Evolutionary conservation across 1,284 basidiomycete genomes (phyloP).

Genomic region (Anthracocystis panici-leucophaei): DNA sequence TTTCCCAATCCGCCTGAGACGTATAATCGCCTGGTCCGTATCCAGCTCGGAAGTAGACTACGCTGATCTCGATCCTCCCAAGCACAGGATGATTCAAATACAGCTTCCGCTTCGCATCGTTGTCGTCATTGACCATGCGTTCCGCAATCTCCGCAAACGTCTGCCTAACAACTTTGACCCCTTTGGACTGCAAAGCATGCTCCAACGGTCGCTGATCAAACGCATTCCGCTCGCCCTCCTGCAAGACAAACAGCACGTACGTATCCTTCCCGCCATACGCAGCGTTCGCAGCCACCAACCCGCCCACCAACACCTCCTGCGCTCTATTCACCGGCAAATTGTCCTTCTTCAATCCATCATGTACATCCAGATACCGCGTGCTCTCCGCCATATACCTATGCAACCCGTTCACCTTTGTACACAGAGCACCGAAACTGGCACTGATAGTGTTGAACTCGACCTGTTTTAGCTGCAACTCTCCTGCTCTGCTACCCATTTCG

Average conservation of each 20-base stretch:
- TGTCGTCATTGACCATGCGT: conserved; percentile 8
- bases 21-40: conserved; percentile 89
- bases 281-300: conserved; percentile 82
- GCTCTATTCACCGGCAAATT: conserved; percentile 84
- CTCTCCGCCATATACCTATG: conserved; percentile 73
- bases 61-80: conserved; percentile 77
- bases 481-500: conserved; percentile 37
- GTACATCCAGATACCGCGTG: conserved; percentile 69
- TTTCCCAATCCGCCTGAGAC: conserved; percentile 76
- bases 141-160: conserved; percentile 53
- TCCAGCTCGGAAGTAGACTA: conserved; percentile 87
- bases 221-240: conserved; percentile 90
- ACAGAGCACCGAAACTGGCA: conserved; percentile 86
- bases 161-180: conserved; percentile 50
- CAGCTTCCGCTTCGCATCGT: conserved; percentile 9
- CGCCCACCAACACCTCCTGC: conserved; percentile 78
- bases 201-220: conserved; percentile 94
- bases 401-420: conserved; percentile 79
- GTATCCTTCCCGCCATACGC: conserved; percentile 73
- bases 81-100: conserved; percentile 29
- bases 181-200: conserved; percentile 80
- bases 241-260: conserved; percentile 86
- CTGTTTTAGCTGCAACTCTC: conserved; percentile 79
- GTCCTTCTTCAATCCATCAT: conserved; percentile 75
- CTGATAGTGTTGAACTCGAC: conserved; percentile 99